phyloP scores from a whole-genome alignment of 2,329 filamentous ascomycete species.

The Exophiala phaeomuriformis region DNA sequence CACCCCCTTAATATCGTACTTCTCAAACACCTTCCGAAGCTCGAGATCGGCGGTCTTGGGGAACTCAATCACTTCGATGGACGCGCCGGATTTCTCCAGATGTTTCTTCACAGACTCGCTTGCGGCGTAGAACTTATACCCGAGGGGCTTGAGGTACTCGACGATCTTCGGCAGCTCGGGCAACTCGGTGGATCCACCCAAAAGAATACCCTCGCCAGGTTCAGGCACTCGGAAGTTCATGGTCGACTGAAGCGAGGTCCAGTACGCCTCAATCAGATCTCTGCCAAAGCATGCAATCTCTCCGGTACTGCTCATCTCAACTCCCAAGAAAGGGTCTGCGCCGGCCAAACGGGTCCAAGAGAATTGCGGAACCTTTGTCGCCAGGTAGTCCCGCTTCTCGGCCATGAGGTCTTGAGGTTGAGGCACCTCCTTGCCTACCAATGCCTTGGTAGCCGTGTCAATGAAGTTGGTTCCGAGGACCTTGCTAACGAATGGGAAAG shows the following conservation, averaged over 20 bases:
- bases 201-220: slow-evolving; percentile 87
- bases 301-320: slow-evolving; percentile 94
- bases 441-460: slow-evolving; percentile 85
- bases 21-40: slow-evolving; percentile 88
- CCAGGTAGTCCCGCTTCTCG: slow-evolving; percentile 80
- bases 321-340: slow-evolving; percentile 92
- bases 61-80: slow-evolving; percentile 89
- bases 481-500: slow-evolving; percentile 97
- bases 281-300: slow-evolving; percentile 99
- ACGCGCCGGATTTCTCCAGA: slow-evolving; percentile 52
- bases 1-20: slow-evolving; percentile 89
- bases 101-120: slow-evolving; percentile 73
- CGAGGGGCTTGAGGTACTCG: slow-evolving; percentile 77
- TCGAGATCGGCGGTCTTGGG: slow-evolving; percentile 93
- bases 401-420: slow-evolving; percentile 82
- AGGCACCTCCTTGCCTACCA: slow-evolving; percentile 77
- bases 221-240: slow-evolving; percentile 99
- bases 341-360: slow-evolving; percentile 97
- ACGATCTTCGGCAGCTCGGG: slow-evolving; percentile 70
- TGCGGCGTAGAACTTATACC: slow-evolving; percentile 90
- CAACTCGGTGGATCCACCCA: slow-evolving; percentile 74
- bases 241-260: slow-evolving; percentile 87
- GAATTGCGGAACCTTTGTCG: slow-evolving; percentile 98
- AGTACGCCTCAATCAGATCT: slow-evolving; percentile 93
- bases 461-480: slow-evolving; percentile 96